phyloP scores from a whole-genome alignment of 768 basidiomycete species.

The Tricholoma furcatifolium region DNA sequence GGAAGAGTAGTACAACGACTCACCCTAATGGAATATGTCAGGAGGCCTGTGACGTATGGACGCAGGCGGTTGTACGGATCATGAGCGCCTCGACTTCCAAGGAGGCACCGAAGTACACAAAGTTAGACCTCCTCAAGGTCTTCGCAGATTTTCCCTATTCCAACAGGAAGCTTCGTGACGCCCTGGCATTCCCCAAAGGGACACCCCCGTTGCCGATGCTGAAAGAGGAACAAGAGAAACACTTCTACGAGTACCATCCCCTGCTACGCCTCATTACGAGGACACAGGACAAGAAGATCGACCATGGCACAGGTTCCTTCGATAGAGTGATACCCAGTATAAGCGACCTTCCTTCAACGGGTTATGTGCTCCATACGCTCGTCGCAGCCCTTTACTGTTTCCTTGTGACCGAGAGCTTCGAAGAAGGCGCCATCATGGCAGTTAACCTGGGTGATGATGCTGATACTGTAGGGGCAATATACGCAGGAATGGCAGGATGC shows the following conservation, averaged over 20 bases:
- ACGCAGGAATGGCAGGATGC: slow-evolving; percentile 42
- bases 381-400: slow-evolving; percentile 46
- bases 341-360: slow-evolving; percentile 33
- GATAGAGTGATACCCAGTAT: slow-evolving; percentile 30
- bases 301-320: slow-evolving; percentile 7
- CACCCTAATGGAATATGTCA: slow-evolving; percentile 39
- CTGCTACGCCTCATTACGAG: slow-evolving; percentile 33
- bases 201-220: slow-evolving; percentile 17
- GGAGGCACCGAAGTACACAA: slow-evolving; percentile 26
- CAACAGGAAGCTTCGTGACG: slow-evolving; percentile 27
- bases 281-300: slow-evolving; percentile 18
- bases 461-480: slow-evolving; percentile 45
- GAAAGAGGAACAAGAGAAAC: slow-evolving; percentile 27
- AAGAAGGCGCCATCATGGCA: slow-evolving; percentile 43
- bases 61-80: slow-evolving; percentile 30
- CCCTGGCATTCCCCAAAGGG: slow-evolving; percentile 29
- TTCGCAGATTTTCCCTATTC: slow-evolving; percentile 38
- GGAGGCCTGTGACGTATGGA: slow-evolving; percentile 43
- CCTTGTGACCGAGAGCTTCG: slow-evolving; percentile 40
- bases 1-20: slow-evolving; percentile 39
- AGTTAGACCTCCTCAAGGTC: slow-evolving; percentile 37
- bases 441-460: slow-evolving; percentile 44
- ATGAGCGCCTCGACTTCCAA: slow-evolving; percentile 26
- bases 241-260: slow-evolving; percentile 35
- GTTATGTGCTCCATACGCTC: slow-evolving; percentile 39